A percentile compares a stretch with the other conserved stretches of the same genome.
These are phyloP conservation scores for Naganishia antarctica DNA, from an alignment of 768 basidiomycete species.

Conservation along the genomic window DNA sequence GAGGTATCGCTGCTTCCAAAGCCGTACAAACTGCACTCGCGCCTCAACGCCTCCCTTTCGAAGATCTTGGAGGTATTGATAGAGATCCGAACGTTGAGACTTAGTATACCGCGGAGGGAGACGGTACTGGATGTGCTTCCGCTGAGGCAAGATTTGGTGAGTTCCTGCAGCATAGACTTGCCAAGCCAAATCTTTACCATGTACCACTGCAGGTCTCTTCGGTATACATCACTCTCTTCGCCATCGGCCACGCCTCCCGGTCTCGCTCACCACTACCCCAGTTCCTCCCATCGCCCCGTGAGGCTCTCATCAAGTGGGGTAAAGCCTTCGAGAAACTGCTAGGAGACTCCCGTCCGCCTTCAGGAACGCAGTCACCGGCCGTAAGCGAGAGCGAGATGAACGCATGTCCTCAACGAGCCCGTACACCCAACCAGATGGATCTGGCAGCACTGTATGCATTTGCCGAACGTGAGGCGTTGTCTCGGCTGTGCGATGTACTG, in stretches of 20 bases:
- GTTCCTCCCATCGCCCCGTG: constrained; percentile 43
- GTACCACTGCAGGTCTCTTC: constrained; percentile 36
- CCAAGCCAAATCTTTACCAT: neutral
- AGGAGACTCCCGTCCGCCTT: constrained; percentile 22
- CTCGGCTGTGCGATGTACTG: constrained; percentile 40
- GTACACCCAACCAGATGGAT: constrained; percentile 30
- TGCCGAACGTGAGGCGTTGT: constrained; percentile 46
- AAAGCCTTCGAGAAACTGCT: constrained; percentile 40
- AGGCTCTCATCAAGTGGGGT: constrained; percentile 39
- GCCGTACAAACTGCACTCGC: constrained; percentile 41
- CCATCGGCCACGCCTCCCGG: constrained; percentile 43
- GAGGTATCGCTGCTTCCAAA: constrained; percentile 46
- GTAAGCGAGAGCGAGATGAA: neutral
- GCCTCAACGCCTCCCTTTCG: constrained; percentile 37
- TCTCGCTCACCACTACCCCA: constrained; percentile 47
- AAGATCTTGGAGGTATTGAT: constrained; percentile 36
- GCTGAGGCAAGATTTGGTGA: constrained; percentile 41
- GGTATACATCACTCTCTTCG: constrained; percentile 45
- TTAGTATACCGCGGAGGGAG: constrained; percentile 44
- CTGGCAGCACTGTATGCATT: constrained; percentile 45
- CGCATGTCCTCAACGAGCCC: neutral
- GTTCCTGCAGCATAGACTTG: neutral
- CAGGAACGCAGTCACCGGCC: constrained; percentile 15
- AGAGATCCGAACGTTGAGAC: constrained; percentile 41
- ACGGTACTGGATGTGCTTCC: constrained; percentile 47